Evolutionary conservation across 2,329 filamentous ascomycete genomes (phyloP), one percentile per base, ranked within the genome.

Genomic region (Trichoderma brevicompactum): DNA sequence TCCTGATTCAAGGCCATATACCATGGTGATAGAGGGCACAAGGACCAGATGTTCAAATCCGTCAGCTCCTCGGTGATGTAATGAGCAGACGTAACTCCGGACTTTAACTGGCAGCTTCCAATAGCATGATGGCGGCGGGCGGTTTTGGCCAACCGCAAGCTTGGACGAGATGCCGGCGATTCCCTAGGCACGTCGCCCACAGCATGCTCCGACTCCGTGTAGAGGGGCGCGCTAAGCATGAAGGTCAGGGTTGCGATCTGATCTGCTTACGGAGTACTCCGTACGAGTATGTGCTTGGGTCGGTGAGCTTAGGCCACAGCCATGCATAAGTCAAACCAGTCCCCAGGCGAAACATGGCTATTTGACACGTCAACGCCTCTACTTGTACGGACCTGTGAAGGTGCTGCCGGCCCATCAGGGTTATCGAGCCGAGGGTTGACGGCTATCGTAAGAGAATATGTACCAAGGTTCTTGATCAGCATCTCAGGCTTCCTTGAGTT

Each of bases 321-420:
- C 55, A 36, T 65, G 63, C 63, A 60, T 65, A 17, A 50, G 43
- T 46, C 49, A 46, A 41, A 54, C 28, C 58, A 52, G 19, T 52
- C 28, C 36, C 43, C 36, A 23, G 40, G n/a, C 44, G 44, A 46
- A 46, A 10, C 36, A 60, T 53, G 43, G 46, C 13, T 44, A 32
- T 38, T 50, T 65, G 63, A 65, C 63, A 65, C 63, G 63, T 65
- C 63, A 60, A 65, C 55, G 49, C 44, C 46, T 8, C 48, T 41
- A 34, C 32, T 48, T 46, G 28, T 28, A 41, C 49, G n/a, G 15
- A n/a, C n/a, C n/a, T n/a, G n/a, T n/a, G n/a, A n/a, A n/a, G n/a
- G n/a, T n/a, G n/a, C n/a, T n/a, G n/a, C n/a, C n/a, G n/a, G 61
- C 17, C 50, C 61, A 56, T 64, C 61, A 55, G 43, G 50, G 52